Evolutionary conservation across 1,284 basidiomycete species (phyloP).

Genomic region (Apiotrichum laibachii): DNA sequence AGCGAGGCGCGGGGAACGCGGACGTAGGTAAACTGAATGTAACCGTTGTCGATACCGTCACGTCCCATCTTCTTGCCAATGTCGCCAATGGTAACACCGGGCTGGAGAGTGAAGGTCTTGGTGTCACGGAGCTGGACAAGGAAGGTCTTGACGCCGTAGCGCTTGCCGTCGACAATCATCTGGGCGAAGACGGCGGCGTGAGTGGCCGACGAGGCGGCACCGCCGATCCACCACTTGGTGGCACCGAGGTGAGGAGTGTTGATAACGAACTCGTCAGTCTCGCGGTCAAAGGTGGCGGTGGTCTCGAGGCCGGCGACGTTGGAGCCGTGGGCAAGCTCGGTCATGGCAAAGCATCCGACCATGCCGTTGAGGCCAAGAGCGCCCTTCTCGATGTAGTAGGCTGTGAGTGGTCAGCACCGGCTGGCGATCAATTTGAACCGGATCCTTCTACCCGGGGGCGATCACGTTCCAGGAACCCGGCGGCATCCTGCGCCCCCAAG

Average conservation of each 20-base stretch:
- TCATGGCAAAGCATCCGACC: slow-evolving; percentile 61
- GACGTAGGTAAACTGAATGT: slow-evolving; percentile 81
- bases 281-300: slow-evolving; percentile 58
- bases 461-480: slow-evolving; percentile 5
- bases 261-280: slow-evolving; percentile 58
- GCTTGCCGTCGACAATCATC: slow-evolving; percentile 57
- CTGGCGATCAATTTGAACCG: not conserved
- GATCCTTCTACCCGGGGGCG: slow-evolving; percentile 43
- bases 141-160: slow-evolving; percentile 60
- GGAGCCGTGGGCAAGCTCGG: slow-evolving; percentile 53
- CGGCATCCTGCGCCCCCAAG: slow-evolving; percentile 10
- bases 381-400: slow-evolving; percentile 59
- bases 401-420: slow-evolving; percentile 23
- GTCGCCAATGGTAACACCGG: slow-evolving; percentile 59
- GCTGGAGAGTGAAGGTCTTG: slow-evolving; percentile 54
- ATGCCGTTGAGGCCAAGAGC: slow-evolving; percentile 57
- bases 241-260: slow-evolving; percentile 58
- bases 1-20: slow-evolving; percentile 58
- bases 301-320: slow-evolving; percentile 61
- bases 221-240: slow-evolving; percentile 61
- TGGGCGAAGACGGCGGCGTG: slow-evolving; percentile 60
- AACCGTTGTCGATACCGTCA: slow-evolving; percentile 71
- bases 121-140: slow-evolving; percentile 58
- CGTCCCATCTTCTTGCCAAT: slow-evolving; percentile 62
- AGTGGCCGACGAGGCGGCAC: slow-evolving; percentile 59